Evolutionary conservation across 1,284 basidiomycete genomes (phyloP).

Genomic region (Ganoderma leucocontextum): DNA sequence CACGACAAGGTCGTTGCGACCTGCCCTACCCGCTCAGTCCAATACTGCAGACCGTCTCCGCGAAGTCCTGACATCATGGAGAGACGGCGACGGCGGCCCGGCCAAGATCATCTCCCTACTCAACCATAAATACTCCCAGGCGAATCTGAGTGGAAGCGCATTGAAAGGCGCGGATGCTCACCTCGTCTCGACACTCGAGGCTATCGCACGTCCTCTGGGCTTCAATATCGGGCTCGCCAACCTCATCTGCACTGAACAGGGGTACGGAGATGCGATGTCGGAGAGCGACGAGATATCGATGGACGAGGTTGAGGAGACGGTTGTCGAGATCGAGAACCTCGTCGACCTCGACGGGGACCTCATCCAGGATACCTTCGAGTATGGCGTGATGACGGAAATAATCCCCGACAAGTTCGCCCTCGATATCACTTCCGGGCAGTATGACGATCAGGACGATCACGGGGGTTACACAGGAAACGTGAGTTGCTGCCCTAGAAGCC

Average conservation of each 20-base stretch:
- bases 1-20: constrained; percentile 31
- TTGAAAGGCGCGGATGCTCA: constrained; percentile 39
- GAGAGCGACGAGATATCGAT: not conserved
- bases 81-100: constrained; percentile 18
- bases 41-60: constrained; percentile 18
- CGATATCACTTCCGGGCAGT: not conserved
- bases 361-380: not conserved
- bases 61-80: constrained; percentile 33
- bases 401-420: not conserved
- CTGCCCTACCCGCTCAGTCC: constrained; percentile 20
- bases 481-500: constrained; percentile 32
- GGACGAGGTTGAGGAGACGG: not conserved
- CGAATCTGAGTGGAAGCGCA: constrained; percentile 30
- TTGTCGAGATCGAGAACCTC: not conserved
- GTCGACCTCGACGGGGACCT: not conserved
- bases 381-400: not conserved
- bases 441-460: constrained; percentile 24
- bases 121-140: constrained; percentile 37
- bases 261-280: not conserved
- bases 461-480: constrained; percentile 55
- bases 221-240: constrained; percentile 47
- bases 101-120: constrained; percentile 36
- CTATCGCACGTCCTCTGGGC: constrained; percentile 30
- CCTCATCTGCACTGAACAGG: constrained; percentile 38
- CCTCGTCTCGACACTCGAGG: constrained; percentile 29